These are phyloP conservation scores for Chalara sp. DNA, from an alignment of 2,329 filamentous ascomycete genomes.

Conservation along the genomic window DNA sequence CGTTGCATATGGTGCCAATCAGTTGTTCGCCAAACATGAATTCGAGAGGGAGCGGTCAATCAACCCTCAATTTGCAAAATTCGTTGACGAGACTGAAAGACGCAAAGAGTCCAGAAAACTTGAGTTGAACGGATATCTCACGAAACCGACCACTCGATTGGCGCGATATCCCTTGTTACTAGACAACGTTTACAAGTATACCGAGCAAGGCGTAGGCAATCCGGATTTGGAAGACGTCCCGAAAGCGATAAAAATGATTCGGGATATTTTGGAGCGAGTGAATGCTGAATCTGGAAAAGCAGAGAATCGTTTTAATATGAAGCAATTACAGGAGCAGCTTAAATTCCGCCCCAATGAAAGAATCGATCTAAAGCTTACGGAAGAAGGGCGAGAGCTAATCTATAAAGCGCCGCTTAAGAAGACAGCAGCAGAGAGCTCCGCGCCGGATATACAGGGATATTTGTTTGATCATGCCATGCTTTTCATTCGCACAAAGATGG, in stretches of 20 bases:
- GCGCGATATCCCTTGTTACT: conserved; percentile 89
- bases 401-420: conserved; percentile 96
- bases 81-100: conserved; percentile 93
- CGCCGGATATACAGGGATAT: conserved; percentile 78
- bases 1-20: conserved; percentile 91
- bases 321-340: conserved; percentile 84
- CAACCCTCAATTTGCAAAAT: conserved; percentile 79
- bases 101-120: conserved; percentile 95
- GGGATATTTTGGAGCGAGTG: conserved; percentile 78
- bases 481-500: conserved; percentile 82
- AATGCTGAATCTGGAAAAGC: conserved; percentile 95
- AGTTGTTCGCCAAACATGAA: conserved; percentile 94
- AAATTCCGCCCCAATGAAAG: conserved; percentile 86
- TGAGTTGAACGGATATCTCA: conserved; percentile 94
- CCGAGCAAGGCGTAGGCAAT: conserved; percentile 64
- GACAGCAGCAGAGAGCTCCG: conserved; percentile 71
- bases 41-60: conserved; percentile 92
- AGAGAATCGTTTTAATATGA: conserved; percentile 94
- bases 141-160: conserved; percentile 91
- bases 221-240: conserved; percentile 90
- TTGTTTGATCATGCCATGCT: conserved; percentile 94
- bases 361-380: conserved; percentile 89
- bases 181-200: conserved; percentile 88
- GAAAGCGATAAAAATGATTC: conserved; percentile 79
- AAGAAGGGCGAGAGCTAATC: conserved; percentile 85